These are phyloP conservation scores for Coriolopsis trogii DNA, from an alignment of 1,284 basidiomycete species.

Conservation along the genomic window DNA sequence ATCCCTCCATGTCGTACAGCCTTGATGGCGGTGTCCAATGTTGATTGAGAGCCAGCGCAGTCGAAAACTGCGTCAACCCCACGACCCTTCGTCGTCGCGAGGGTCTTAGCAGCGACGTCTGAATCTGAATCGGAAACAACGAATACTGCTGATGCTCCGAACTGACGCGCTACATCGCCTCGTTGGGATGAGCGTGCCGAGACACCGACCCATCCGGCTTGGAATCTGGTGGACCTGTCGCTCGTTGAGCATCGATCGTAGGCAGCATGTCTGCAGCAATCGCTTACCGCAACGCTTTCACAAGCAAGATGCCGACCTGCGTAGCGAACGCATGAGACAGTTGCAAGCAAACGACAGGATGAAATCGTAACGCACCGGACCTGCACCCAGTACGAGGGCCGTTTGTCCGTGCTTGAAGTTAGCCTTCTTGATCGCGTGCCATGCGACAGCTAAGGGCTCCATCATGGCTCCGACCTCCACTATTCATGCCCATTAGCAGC, in stretches of 20 bases:
- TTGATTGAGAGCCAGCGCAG: slow-evolving; percentile 34
- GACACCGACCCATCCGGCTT: slow-evolving; percentile 30
- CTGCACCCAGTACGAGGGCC: slow-evolving; percentile 35
- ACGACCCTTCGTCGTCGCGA: slow-evolving; percentile 27
- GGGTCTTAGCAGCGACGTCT: slow-evolving; percentile 24
- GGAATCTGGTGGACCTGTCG: no score
- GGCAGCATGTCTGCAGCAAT: no score
- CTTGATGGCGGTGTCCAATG: slow-evolving; percentile 29
- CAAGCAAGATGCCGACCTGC: slow-evolving; percentile 12
- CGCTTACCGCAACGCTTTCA: slow-evolving; percentile 9
- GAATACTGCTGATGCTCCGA: slow-evolving; percentile 32
- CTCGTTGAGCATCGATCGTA: slow-evolving; percentile 10
- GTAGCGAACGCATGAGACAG: neutral
- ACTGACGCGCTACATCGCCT: slow-evolving; percentile 27
- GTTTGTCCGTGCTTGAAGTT: slow-evolving; percentile 30
- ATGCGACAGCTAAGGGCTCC: slow-evolving; percentile 38
- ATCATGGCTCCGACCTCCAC: slow-evolving; percentile 35
- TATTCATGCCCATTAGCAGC: neutral
- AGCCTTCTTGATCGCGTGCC: slow-evolving; percentile 34
- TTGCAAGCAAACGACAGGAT: neutral
- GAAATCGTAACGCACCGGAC: slow-evolving; percentile 28
- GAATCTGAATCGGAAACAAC: slow-evolving; percentile 15
- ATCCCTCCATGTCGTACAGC: slow-evolving; percentile 32
- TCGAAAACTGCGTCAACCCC: slow-evolving; percentile 37
- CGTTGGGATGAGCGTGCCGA: slow-evolving; percentile 34